These are phyloP conservation scores for Vitis rupestris DNA, from an alignment of 164 flowering plant species.

Conservation along the genomic window DNA sequence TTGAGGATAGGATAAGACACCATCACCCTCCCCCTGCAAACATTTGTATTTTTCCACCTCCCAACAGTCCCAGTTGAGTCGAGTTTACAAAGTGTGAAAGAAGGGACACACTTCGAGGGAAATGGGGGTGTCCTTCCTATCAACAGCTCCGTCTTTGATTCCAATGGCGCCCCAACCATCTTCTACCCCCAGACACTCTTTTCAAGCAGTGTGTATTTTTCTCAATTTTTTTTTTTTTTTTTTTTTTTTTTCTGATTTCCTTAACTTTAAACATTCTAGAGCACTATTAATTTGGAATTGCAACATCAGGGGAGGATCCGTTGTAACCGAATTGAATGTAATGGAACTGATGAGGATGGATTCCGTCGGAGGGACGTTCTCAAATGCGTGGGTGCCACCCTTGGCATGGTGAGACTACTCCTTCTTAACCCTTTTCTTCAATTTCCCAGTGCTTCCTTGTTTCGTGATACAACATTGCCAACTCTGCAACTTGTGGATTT, in stretches of 20 bases:
- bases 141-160: slow-evolving; percentile 41
- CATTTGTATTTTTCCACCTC: no score
- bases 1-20: no score
- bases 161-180: slow-evolving; percentile 14
- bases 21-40: no score
- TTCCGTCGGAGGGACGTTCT: slow-evolving; percentile 59
- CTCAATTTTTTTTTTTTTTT: background rate
- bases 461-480: no score
- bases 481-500: no score
- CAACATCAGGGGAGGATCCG: slow-evolving; percentile 43
- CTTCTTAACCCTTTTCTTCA: background rate
- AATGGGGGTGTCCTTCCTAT: slow-evolving; percentile 48
- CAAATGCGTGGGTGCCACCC: slow-evolving; percentile 50
- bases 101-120: background rate
- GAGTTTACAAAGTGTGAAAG: no score
- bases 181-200: slow-evolving; percentile 12
- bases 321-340: slow-evolving; percentile 39
- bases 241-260: background rate
- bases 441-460: no score
- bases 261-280: background rate
- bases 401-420: slow-evolving; percentile 56
- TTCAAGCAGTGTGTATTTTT: slow-evolving; percentile 21
- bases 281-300: no score
- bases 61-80: no score
- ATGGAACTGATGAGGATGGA: slow-evolving; percentile 23